A percentile compares a stretch with the other conserved stretches of the same genome.
These are phyloP conservation scores for Sherardia arvensis DNA, from an alignment of 257 asterid species.

Conservation along the genomic window DNA sequence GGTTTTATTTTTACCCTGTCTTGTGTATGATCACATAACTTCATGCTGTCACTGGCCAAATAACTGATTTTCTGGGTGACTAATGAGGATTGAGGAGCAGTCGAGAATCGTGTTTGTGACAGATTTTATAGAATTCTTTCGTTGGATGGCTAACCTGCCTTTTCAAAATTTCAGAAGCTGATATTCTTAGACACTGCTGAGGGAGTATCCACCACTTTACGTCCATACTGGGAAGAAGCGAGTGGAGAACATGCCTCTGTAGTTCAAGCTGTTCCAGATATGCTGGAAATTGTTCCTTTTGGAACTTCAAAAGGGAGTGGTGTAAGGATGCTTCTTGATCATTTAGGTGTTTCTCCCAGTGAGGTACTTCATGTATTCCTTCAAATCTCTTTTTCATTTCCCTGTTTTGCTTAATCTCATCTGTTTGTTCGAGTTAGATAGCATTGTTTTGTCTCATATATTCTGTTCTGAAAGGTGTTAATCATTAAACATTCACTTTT, in stretches of 20 bases:
- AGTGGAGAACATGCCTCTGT: slow-evolving; percentile 66
- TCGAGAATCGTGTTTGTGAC: background rate
- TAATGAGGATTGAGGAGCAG: background rate
- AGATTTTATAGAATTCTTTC: background rate
- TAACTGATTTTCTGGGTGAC: background rate
- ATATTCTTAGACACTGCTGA: slow-evolving; percentile 76
- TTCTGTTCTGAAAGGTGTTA: background rate
- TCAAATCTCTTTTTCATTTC: background rate
- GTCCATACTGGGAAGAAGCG: slow-evolving; percentile 92
- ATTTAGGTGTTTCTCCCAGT: slow-evolving; percentile 70
- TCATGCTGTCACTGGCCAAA: background rate
- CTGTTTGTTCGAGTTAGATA: background rate
- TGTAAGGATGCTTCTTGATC: slow-evolving; percentile 79
- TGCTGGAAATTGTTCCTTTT: slow-evolving; percentile 90
- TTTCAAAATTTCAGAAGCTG: slow-evolving; percentile 52
- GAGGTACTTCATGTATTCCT: slow-evolving; percentile 46
- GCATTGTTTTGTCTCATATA: background rate
- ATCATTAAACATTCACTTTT: background rate
- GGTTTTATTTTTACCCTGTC: background rate
- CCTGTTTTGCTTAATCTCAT: background rate
- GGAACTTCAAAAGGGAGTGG: slow-evolving; percentile 91
- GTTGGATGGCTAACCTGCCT: slow-evolving; percentile 6
- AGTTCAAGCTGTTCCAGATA: slow-evolving; percentile 90
- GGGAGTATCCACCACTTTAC: slow-evolving; percentile 60
- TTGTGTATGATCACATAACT: background rate